Conservation (phyloP, 1,284 basidiomycete species). For the Filobasidium uniguttulatum region DNA sequence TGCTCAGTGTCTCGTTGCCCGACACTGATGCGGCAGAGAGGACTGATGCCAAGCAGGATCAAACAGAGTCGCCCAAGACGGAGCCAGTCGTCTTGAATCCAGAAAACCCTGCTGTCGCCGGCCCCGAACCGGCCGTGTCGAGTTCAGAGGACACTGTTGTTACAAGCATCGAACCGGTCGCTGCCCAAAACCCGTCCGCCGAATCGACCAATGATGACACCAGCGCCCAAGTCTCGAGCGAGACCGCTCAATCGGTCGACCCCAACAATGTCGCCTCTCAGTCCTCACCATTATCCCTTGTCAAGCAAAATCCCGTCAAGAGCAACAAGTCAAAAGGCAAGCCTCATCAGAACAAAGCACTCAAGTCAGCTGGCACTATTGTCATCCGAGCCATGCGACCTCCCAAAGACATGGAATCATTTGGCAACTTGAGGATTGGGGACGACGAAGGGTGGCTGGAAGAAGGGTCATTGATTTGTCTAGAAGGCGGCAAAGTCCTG, state of each 20-base stretch:
- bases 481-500: slow-evolving; percentile 40
- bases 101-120: neutral
- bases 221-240: neutral
- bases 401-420: slow-evolving; percentile 18
- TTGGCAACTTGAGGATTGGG: slow-evolving; percentile 10
- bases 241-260: neutral
- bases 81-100: neutral
- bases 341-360: neutral
- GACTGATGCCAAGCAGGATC: neutral
- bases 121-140: neutral
- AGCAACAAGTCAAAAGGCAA: neutral
- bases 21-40: slow-evolving; percentile 4
- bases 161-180: neutral
- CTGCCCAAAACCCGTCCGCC: neutral
- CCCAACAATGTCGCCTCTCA: neutral
- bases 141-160: neutral
- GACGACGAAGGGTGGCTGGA: slow-evolving; percentile 38
- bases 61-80: neutral
- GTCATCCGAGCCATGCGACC: slow-evolving; percentile 34
- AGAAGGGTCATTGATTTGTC: slow-evolving; percentile 41
- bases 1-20: slow-evolving; percentile 18
- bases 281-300: neutral
- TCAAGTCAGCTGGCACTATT: slow-evolving; percentile 33
- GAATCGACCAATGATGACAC: neutral
- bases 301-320: slow-evolving; percentile 2